Evolutionary conservation across 2,329 filamentous ascomycete genomes (phyloP), one percentile per base, ranked within the genome.

Genomic region (Neonectria coccinea): DNA sequence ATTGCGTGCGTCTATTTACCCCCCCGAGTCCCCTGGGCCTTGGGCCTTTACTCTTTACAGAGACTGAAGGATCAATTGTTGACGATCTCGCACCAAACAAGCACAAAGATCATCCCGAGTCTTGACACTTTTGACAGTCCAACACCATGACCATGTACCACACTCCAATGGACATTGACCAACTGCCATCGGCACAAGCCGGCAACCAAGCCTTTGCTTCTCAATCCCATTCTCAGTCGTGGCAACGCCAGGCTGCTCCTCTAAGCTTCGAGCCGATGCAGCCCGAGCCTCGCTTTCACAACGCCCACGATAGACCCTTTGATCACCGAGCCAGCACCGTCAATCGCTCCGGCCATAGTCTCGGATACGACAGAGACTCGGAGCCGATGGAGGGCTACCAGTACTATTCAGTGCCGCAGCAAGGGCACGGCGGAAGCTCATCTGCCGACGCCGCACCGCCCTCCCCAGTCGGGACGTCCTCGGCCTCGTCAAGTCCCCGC

Each of bases 401-500:
- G 18, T 31, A 59, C 20, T 48, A 48, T 16, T 25, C 18, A 22
- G 59, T 44, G 55, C 36, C 61, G 4, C 22, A 44, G 4, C 61
- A 58, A 14, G 53, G 51, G 41, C 18, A 50, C 27, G 51, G 50
- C 36, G 44, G 11, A 14, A 52, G 50, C 25, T 36, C 18, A n/a
- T 20, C 51, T 22, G 22, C 36, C 27, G 54, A 56, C 47, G 47
- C 27, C 48, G 33, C 50, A 41, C 54, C 54, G 20, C 41, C 42
- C 20, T 72, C 70, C 5, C 68, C 70, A 5, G 59, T 61, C 11
- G 68, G 60, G 42, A 69, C 55, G 33, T 56, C 69, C 33, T 73
- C 71, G 8, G 66, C 64, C 51, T 65, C 71, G 4, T 67, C 69
- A 50, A 73, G 69, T 55, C 61, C 67, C 27, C 62, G 63, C 18